phyloP scores from a whole-genome alignment of 2,329 filamentous ascomycete genomes.

The Phialocephala sp. region DNA sequence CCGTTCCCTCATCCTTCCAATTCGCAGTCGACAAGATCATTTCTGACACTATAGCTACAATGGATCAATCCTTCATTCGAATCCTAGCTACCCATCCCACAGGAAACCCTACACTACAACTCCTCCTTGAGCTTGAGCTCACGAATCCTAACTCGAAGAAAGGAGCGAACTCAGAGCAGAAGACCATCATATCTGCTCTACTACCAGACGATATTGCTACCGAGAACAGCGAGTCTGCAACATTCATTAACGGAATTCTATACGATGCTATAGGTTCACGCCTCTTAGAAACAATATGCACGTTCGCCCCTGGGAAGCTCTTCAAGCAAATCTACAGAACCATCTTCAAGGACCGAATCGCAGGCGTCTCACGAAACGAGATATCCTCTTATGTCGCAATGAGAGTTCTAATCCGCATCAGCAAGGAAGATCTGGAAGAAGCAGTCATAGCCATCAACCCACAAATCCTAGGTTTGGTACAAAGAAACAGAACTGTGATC shows the following conservation, averaged over 20 bases:
- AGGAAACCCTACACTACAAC: constrained; percentile 90
- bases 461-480: constrained; percentile 73
- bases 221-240: constrained; percentile 74
- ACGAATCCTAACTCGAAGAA: constrained; percentile 72
- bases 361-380: constrained; percentile 84
- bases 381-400: constrained; percentile 88
- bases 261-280: constrained; percentile 92
- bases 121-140: constrained; percentile 87
- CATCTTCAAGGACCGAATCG: constrained; percentile 80
- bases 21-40: constrained; percentile 83
- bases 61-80: constrained; percentile 81
- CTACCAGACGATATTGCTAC: constrained; percentile 80
- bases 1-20: constrained; percentile 80
- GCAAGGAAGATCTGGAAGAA: constrained; percentile 81
- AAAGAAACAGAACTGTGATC: constrained; percentile 77
- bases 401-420: constrained; percentile 79
- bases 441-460: constrained; percentile 75
- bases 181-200: constrained; percentile 73
- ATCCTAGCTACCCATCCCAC: constrained; percentile 87
- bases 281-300: constrained; percentile 84
- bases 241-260: constrained; percentile 84
- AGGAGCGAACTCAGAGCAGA: constrained; percentile 56
- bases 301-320: constrained; percentile 79
- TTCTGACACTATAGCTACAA: constrained; percentile 71
- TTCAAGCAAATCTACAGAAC: constrained; percentile 88